Base-by-base conservation (phyloP, 1,139 yeast species). In the Geotrichum citri-aurantii region DNA sequence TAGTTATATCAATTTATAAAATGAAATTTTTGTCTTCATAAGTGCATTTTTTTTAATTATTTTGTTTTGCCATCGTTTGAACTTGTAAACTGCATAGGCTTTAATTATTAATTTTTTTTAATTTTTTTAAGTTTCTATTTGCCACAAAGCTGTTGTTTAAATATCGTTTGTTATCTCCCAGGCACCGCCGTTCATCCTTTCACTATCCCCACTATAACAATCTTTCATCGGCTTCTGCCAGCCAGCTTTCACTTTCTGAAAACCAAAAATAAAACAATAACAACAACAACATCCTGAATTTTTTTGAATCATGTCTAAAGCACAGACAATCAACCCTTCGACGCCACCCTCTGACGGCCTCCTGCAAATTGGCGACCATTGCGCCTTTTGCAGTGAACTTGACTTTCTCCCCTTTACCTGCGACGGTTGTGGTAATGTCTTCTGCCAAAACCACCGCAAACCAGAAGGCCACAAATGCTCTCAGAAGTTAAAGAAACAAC, bases 321-420 rank as follows among this genome's bases (percentile, higher is more conserved):
- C 21, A 26, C 26, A 21, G 19, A 14, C 31, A 21, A 27, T 26
- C 40, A 31, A 21, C 21, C 40, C 40, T 2, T 33, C 40, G 29
- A 24, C 55, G 14, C 54, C 54, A 42, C 33, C 54, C 1, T 56
- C 63, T 17, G 63, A 63, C 58, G 82, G 83, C 19, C 69, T 81
- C 42, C 73, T 83, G 67, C 79, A 82, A 62, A 75, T 82, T 3
- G 88, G 88, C 48, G 72, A 76, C 57, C 82, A 82, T 67, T 83
- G 88, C 68, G 63, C 64, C 47, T 56, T 61, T 23, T 83, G 88
- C 67, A 74, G 77, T 59, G 77, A 74, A 62, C 72, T 82, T 19
- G 87, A 83, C 66, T 83, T 83, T 62, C 73, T 83, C 26, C 88
- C 88, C 14, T 82, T 81, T 66, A 68, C 68, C 17, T 83, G 88